Base-by-base conservation (phyloP, 495 filamentous ascomycete genomes). In the Barbatosphaeria neglecta region DNA sequence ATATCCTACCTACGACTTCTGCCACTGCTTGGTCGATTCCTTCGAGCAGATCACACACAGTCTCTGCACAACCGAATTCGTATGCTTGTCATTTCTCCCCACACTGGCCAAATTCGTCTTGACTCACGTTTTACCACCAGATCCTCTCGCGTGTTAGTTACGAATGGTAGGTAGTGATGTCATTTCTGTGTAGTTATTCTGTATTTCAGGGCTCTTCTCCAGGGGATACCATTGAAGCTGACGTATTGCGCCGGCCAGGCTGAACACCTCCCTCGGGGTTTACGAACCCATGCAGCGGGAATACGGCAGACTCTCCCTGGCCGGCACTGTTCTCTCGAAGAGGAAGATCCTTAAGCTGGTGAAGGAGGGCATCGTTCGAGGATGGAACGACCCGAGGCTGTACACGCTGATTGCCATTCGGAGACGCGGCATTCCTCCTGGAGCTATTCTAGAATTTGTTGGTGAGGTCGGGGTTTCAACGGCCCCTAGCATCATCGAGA, bases 1-100 rank as follows among this genome's bases (percentile, higher is more conserved):
- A 39, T 94, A 90, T 53, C 90, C 89, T 0, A 88, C 89, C 0
- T 95, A 95, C 58, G 90, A 94, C 58, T 90, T 94, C 53, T 85
- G 88, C 7, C 86, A 94, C 64, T 85, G 84, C 50, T 70, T 95
- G n/a, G 88, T 83, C 52, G 89, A 92, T 73, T 83, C 81, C 54
- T 86, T 92, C 44, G 90, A 95, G 66, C 75, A 73, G 22, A 90
- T 95, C 58, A 84, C 89, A 1, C 88, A 94, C 69, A 88, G 82
- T 13, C 72, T 95, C 37, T 95, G 89, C 66, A 95, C 89, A 0
- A 86, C 82, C 4, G 89, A 95, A 59, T 94, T 94, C 58, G 31
- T 35, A 35, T 35, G 31, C 31, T 16, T n/a, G 24, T n/a, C 31
- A n/a, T 15, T 3, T 16, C 11, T 15, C 18, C 39, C 24, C 13